Base-by-base conservation (phyloP, 495 filamentous ascomycete species). In the Acidiella bohemica region DNA sequence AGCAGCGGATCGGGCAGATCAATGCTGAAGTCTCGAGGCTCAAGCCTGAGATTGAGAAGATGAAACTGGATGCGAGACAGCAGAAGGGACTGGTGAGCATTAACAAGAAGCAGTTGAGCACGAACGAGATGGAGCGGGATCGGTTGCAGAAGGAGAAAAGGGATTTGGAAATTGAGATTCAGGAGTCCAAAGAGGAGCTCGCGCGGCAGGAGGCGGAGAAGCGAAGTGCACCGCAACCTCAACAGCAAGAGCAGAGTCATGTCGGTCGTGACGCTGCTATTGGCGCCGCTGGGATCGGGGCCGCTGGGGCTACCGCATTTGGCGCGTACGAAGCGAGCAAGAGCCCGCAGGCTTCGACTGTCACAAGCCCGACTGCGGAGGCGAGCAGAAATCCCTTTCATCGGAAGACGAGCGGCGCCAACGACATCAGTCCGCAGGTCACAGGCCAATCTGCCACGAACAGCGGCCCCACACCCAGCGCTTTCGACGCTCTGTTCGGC, bases 341-440 rank as follows among this genome's bases (percentile, higher is more conserved):
- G 34, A 37, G 34, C 25, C 34, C 34, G 23, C 22, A 19, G n/a
- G 34, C 34, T 20, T 23, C 34, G 3, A 19, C 20, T 17, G 90
- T 82, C 53, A 78, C 76, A 49, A 82, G 78, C 59, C 34, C 36
- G 6, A 81, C 72, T 14, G n/a, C n/a, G n/a, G n/a, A n/a, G n/a
- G n/a, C n/a, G n/a, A n/a, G n/a, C n/a, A n/a, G n/a, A n/a, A 94
- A 94, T 51, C 86, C 86, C 3, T 94, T 94, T 66, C 92, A 92
- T 63, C 70, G 83, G 42, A 75, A 78, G 30, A 12, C 32, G 8
- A 49, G 41, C 22, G 16, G 12, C 2, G 42, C 31, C n/a, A n/a
- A n/a, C n/a, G n/a, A n/a, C n/a, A n/a, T n/a, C n/a, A n/a, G n/a
- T n/a, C n/a, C n/a, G n/a, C n/a, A n/a, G n/a, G n/a, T n/a, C n/a